These are phyloP conservation scores for Wallacemonas sp. DNA, from an alignment of 208 protist genomes.

Conservation along the genomic window DNA sequence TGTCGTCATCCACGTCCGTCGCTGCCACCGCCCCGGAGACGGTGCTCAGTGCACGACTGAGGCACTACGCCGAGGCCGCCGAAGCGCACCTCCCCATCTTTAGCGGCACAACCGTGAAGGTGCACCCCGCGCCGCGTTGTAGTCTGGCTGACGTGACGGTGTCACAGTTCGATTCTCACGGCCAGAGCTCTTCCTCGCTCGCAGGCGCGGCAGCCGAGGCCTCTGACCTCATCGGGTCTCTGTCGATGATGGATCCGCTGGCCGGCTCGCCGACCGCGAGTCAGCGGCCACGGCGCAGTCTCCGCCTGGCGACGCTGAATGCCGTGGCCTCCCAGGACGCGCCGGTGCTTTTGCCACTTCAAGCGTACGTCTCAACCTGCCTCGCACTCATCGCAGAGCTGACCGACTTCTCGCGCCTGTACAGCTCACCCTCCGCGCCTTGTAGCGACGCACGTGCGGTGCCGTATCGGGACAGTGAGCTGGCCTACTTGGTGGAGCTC, in stretches of 20 bases:
- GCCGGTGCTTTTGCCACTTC: not conserved
- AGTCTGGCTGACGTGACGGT: too few relatives aligned
- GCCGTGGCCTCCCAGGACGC: not conserved
- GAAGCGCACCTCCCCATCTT: not conserved
- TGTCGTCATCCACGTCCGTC: not conserved
- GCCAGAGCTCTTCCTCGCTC: not conserved
- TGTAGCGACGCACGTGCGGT: not conserved
- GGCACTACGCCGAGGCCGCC: not conserved
- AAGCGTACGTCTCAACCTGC: not conserved
- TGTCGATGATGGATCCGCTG: too few relatives aligned
- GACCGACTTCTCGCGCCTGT: not conserved
- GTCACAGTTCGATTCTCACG: too few relatives aligned
- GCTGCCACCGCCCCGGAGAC: not conserved
- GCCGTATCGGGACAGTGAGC: not conserved
- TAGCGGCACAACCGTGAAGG: not conserved
- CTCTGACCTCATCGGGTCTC: too few relatives aligned
- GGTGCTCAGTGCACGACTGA: not conserved
- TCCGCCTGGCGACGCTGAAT: not conserved
- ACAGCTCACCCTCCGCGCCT: not conserved
- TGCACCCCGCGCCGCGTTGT: not conserved
- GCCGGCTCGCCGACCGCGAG: too few relatives aligned
- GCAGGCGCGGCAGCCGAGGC: too few relatives aligned
- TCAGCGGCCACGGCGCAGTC: not conserved
- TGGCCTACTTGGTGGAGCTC: slow-evolving; percentile 1
- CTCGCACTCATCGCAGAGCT: slow-evolving; percentile 5